Conservation (phyloP, 2,329 filamentous ascomycete genomes). For the Pseudocercospora macadamiae region DNA sequence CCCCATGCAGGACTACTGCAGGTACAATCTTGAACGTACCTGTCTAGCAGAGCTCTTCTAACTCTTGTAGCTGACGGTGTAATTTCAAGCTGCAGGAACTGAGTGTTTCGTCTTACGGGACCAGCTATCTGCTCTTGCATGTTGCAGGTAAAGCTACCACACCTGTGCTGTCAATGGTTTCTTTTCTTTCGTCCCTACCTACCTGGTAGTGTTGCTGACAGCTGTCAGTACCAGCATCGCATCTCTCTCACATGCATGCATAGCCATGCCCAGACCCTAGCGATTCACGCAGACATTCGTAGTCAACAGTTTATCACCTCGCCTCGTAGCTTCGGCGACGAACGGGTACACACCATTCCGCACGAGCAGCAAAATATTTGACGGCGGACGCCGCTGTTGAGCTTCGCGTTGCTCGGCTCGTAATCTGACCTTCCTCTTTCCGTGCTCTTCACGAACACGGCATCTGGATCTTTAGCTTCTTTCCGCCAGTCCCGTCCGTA, state of each 20-base stretch:
- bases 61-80: constrained; percentile 9
- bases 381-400: too few species aligned
- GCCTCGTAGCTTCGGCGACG: neutral
- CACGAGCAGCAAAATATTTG: neutral
- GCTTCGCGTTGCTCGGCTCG: too few species aligned
- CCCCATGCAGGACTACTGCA: constrained; percentile 25
- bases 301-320: neutral
- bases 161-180: neutral
- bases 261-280: neutral
- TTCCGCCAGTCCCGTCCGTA: constrained; percentile 17
- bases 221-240: constrained; percentile 1
- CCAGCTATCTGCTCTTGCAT: constrained; percentile 4
- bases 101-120: constrained; percentile 9
- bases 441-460: constrained; percentile 9
- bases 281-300: neutral
- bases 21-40: constrained; percentile 13
- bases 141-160: constrained; percentile 1
- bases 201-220: neutral
- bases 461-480: constrained; percentile 20
- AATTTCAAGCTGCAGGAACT: constrained; percentile 21
- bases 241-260: constrained; percentile 8
- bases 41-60: neutral
- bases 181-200: neutral
- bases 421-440: neutral
- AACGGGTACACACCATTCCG: neutral